Percentiles rank a stretch among this genome's conserved stretches.
phyloP scores from a whole-genome alignment of 345 rosid genomes.

The Odontarrhena argentea region DNA sequence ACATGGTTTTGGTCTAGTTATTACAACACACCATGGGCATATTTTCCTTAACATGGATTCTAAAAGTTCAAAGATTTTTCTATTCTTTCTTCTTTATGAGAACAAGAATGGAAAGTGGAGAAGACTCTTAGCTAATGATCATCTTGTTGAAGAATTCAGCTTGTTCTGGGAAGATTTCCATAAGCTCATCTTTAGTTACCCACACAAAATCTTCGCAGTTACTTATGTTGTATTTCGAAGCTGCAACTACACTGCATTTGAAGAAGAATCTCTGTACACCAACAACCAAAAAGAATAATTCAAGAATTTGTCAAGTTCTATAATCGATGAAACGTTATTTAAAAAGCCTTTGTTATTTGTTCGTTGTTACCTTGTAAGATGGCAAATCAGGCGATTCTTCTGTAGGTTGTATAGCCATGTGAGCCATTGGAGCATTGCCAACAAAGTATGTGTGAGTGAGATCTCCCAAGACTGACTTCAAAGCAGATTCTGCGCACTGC shows the following conservation, averaged over 20 bases:
- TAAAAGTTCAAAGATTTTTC: background rate
- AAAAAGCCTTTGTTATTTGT: background rate
- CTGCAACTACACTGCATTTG: constrained; percentile 86
- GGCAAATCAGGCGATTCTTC: constrained; percentile 48
- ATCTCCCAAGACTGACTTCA: constrained; percentile 71
- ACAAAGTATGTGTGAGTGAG: constrained; percentile 88
- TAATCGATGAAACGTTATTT: background rate
- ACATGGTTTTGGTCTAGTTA: constrained; percentile 32
- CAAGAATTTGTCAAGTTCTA: background rate
- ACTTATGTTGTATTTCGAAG: constrained; percentile 61
- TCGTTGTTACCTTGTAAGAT: constrained; percentile 61
- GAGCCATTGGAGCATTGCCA: constrained; percentile 98
- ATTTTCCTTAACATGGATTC: background rate
- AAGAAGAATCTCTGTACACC: constrained; percentile 79
- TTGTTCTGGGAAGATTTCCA: constrained; percentile 82
- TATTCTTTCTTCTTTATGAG: no score
- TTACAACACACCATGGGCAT: constrained; percentile 8
- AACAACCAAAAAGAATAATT: background rate
- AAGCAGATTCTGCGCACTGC: constrained; percentile 94
- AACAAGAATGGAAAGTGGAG: no score
- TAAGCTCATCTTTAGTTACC: constrained; percentile 91
- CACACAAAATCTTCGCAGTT: constrained; percentile 80
- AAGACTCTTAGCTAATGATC: constrained; percentile 68
- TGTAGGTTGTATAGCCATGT: constrained; percentile 55
- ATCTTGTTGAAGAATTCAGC: constrained; percentile 76